Evolutionary conservation across 192 early-diverging fungal species (phyloP).

Genomic region (Backusella circina): DNA sequence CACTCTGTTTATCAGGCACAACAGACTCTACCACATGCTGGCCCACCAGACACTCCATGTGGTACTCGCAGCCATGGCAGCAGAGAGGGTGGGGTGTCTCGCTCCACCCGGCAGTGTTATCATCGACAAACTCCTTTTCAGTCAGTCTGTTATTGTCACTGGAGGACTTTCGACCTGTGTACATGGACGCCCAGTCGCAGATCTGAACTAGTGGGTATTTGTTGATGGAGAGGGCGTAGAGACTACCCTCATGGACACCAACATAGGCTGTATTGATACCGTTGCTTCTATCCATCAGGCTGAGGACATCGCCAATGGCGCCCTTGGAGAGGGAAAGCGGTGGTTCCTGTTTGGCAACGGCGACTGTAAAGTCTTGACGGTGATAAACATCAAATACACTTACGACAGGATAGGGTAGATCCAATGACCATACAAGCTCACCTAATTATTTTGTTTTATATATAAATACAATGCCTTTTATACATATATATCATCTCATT

Average conservation of each 20-base stretch:
- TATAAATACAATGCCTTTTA: no score
- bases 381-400: conserved; percentile 51
- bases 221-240: conserved; percentile 64
- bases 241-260: conserved; percentile 56
- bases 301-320: conserved; percentile 27
- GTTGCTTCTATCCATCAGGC: conserved; percentile 26
- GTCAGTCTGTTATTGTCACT: background rate
- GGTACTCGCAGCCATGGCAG: conserved; percentile 12
- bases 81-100: background rate
- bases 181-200: conserved; percentile 30
- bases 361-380: conserved; percentile 22
- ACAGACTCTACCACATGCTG: conserved; percentile 21
- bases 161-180: background rate
- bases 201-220: conserved; percentile 59
- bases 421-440: conserved; percentile 46
- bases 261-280: conserved; percentile 54
- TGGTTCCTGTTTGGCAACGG: conserved; percentile 20
- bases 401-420: conserved; percentile 51
- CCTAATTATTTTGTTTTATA: no score
- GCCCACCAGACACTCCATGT: conserved; percentile 43
- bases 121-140: background rate
- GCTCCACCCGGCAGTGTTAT: background rate
- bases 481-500: no score
- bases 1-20: background rate
- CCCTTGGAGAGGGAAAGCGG: conserved; percentile 10